Conservation (phyloP, 2,329 filamentous ascomycete genomes). For the Colletotrichum navitas region DNA sequence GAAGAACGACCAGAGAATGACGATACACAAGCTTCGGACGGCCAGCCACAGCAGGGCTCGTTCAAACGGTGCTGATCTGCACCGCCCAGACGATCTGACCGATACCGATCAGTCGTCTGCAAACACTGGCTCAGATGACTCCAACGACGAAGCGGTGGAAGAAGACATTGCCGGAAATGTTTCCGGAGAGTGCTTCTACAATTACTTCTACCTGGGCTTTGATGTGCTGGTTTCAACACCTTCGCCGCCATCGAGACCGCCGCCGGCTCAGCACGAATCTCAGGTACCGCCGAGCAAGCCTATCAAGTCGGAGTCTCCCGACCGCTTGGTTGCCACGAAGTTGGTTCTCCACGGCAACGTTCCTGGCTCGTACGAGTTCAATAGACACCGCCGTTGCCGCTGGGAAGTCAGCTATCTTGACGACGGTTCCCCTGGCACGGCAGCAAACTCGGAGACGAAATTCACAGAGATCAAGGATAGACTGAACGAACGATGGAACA, state of each 20-base stretch:
- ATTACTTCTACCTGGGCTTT: constrained; percentile 96
- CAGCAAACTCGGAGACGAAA: constrained; percentile 79
- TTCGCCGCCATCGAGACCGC: constrained; percentile 71
- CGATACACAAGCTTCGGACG: constrained; percentile 79
- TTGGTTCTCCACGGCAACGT: constrained; percentile 95
- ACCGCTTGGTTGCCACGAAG: constrained; percentile 87
- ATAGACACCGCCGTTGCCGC: constrained; percentile 88
- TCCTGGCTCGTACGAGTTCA: constrained; percentile 96
- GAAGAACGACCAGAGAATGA: constrained; percentile 89
- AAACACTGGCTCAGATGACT: constrained; percentile 78
- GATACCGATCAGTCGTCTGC: constrained; percentile 83
- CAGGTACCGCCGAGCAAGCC: constrained; percentile 47
- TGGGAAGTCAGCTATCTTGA: constrained; percentile 80
- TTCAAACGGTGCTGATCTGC: constrained; percentile 58
- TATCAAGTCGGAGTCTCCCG: constrained; percentile 60
- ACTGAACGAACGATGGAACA: constrained; percentile 78
- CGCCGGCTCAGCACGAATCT: constrained; percentile 59
- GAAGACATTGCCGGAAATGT: constrained; percentile 67
- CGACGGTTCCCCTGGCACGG: constrained; percentile 57
- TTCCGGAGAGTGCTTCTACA: constrained; percentile 88
- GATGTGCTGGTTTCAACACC: constrained; percentile 91
- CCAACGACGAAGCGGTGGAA: constrained; percentile 68
- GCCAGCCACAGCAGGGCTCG: constrained; percentile 64
- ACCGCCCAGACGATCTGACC: constrained; percentile 68
- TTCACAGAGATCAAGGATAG: constrained; percentile 79